phyloP scores from a whole-genome alignment of 2,329 filamentous ascomycete species.

The Acrocalymma vagum region DNA sequence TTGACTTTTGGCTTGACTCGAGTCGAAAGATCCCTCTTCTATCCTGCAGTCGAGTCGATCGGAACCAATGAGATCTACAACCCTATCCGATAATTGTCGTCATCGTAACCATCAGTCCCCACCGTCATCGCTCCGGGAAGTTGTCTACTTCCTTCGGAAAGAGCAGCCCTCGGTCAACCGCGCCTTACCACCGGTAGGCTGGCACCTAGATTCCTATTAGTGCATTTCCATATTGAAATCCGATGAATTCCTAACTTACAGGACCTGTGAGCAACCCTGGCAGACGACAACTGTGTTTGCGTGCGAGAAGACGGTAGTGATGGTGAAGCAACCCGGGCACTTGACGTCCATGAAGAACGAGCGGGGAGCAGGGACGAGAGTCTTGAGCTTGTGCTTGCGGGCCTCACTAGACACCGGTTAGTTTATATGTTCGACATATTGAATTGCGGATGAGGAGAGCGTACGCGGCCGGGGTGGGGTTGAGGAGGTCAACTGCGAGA shows the following conservation, averaged over 20 bases:
- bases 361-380: slow-evolving; percentile 92
- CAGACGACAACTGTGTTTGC: slow-evolving; percentile 99
- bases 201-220: slow-evolving; percentile 67
- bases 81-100: slow-evolving; percentile 48
- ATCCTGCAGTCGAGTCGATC: slow-evolving; percentile 53
- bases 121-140: slow-evolving; percentile 29
- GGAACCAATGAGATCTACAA: slow-evolving; percentile 51
- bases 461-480: slow-evolving; percentile 89
- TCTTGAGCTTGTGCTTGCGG: slow-evolving; percentile 99
- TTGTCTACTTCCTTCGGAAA: slow-evolving; percentile 98
- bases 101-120: slow-evolving; percentile 47
- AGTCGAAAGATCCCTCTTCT: slow-evolving; percentile 55
- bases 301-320: slow-evolving; percentile 99
- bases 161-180: slow-evolving; percentile 99
- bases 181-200: slow-evolving; percentile 99
- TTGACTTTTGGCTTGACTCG: slow-evolving; percentile 52
- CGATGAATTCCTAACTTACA: slow-evolving; percentile 53
- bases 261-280: slow-evolving; percentile 97
- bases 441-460: slow-evolving; percentile 23
- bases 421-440: slow-evolving; percentile 20
- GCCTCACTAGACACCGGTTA: slow-evolving; percentile 70
- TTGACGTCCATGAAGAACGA: slow-evolving; percentile 99
- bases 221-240: slow-evolving; percentile 13
- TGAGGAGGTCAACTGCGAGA: slow-evolving; percentile 99
- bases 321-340: slow-evolving; percentile 99